Base-by-base conservation (phyloP, 1,284 basidiomycete species). In the Irpex sp. region DNA sequence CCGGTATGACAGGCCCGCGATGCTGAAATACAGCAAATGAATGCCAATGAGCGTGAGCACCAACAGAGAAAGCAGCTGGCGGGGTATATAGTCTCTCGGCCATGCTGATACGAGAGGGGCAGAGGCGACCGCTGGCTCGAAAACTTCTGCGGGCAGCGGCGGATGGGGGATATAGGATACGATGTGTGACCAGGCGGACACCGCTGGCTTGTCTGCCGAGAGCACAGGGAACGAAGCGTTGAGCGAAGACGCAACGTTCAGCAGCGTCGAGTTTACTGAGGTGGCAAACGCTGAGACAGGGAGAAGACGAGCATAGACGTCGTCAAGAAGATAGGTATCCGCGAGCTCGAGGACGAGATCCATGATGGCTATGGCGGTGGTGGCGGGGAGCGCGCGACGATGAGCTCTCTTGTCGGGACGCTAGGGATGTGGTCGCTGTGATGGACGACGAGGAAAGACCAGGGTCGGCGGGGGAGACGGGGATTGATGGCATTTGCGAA, bases 1-100 rank as follows among this genome's bases (percentile, higher is more conserved):
- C 61, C 79, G 80, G 79, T 95, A 99, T 3, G 94, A 94, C 9
- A 95, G 73, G 35, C 83, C 79, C 31, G 95, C 95, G 71, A 97
- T 92, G 50, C 89, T 62, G 77, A 98, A 97, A 78, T 99, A 96
- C 58, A 96, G 82, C 54, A 87, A 46, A 69, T 89, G 84, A 60
- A 95, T 93, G 66, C 94, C 95, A 64, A 94, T 70, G 64, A 93
- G 79, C 6, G 95, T 97, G 68, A 98, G 74, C 50, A 82, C 74
- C 67, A 79, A 77, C 61, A 99, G 81, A 1, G 95, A 97, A 26
- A 92, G 50, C 7, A 89, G 67, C 74, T 98, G 97, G 43, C 96
- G 85, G 0, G 85, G 83, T 6, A 95, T 72, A 72, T 90, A 87
- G 71, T 95, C 89, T 57, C 94, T 84, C 0, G 92, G 84, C 88